Percentiles rank a stretch among this genome's conserved stretches.
Conservation (phyloP, 306 rosid genomes). For the Sesbania bispinosa region DNA sequence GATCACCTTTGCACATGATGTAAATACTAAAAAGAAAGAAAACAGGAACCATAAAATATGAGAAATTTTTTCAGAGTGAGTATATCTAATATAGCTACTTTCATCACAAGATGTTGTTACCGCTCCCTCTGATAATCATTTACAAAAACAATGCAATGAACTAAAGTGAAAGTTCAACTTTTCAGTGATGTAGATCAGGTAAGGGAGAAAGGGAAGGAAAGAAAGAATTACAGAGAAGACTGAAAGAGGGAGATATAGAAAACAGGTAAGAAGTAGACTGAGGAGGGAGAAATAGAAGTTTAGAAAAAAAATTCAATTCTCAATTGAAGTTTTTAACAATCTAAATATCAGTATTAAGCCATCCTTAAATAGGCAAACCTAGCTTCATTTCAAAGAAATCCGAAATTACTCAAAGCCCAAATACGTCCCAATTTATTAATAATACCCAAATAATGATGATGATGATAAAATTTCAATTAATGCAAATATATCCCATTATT, state of each 20-base stretch:
- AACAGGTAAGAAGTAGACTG: neutral
- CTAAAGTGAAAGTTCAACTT: neutral
- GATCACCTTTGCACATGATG: neutral
- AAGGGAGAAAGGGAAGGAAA: neutral
- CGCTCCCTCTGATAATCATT: neutral
- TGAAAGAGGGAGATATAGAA: neutral
- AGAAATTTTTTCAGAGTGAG: neutral
- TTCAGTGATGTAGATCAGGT: neutral
- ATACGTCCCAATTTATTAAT: neutral
- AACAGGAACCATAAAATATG: neutral
- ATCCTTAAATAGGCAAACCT: neutral
- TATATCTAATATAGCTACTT: neutral
- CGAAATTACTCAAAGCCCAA: neutral
- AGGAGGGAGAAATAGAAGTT: constrained; percentile 2
- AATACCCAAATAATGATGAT: neutral
- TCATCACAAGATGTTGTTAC: neutral
- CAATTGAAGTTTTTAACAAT: neutral
- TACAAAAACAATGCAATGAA: neutral
- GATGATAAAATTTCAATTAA: neutral
- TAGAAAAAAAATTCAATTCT: neutral
- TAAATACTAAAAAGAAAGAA: neutral
- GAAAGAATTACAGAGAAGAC: neutral
- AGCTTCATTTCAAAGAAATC: neutral
- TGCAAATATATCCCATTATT: neutral
- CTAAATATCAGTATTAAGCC: neutral